These are phyloP conservation scores for Colletotrichum sp. DNA, from an alignment of 2,329 filamentous ascomycete species.

Conservation along the genomic window DNA sequence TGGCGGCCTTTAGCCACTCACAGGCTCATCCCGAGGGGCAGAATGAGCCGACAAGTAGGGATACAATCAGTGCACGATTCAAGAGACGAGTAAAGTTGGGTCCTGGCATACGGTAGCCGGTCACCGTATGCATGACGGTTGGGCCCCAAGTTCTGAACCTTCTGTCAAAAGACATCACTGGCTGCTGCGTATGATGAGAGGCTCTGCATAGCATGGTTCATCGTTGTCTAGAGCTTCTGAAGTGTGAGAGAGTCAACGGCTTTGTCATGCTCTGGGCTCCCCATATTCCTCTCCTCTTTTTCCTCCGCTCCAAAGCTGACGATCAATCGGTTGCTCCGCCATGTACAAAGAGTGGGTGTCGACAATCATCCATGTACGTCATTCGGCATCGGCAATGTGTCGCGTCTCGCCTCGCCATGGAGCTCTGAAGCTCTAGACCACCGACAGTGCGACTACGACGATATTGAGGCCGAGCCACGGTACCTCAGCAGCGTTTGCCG, in stretches of 20 bases:
- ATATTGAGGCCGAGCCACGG: neutral
- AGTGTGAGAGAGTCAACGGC: neutral
- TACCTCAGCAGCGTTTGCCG: neutral
- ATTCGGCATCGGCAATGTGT: conserved; percentile 19
- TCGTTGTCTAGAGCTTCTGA: conserved; percentile 14
- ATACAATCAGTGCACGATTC: conserved; percentile 18
- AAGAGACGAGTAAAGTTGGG: conserved; percentile 11
- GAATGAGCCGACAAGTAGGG: conserved; percentile 12
- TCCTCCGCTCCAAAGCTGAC: conserved; percentile 8
- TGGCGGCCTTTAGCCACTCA: conserved; percentile 2
- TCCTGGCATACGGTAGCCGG: neutral
- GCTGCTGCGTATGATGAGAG: neutral
- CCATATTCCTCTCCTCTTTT: conserved; percentile 7
- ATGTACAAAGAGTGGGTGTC: conserved; percentile 13
- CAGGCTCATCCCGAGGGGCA: neutral
- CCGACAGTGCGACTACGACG: neutral
- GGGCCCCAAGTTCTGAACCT: neutral
- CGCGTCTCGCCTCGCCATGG: conserved; percentile 13
- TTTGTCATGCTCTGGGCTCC: conserved; percentile 6
- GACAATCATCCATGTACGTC: conserved; percentile 11
- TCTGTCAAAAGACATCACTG: neutral
- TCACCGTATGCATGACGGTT: conserved; percentile 4
- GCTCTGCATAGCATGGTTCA: conserved; percentile 9
- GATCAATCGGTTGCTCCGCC: conserved; percentile 16
- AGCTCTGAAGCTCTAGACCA: neutral